Percentiles rank a stretch among this genome's conserved stretches.
These are phyloP conservation scores for Nephelium lappaceum DNA, from an alignment of 345 rosid species.

Conservation along the genomic window DNA sequence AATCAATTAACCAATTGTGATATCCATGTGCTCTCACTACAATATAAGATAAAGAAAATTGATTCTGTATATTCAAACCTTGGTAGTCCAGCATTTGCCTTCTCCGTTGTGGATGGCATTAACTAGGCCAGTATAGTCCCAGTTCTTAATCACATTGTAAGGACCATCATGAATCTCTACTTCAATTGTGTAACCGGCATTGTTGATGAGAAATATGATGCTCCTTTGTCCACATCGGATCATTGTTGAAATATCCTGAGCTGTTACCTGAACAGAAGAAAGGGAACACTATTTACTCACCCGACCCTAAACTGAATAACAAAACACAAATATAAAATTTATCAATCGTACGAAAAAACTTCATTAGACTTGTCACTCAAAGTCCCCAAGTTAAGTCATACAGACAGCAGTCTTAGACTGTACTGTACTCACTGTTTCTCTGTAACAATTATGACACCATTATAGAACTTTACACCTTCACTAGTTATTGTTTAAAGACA, in stretches of 20 bases:
- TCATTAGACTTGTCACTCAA: not conserved
- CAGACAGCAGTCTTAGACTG: not conserved
- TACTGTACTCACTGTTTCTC: not conserved
- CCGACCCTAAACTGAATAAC: not conserved
- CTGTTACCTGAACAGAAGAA: conserved; percentile 53
- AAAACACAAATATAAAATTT: not conserved
- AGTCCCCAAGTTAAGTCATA: not conserved
- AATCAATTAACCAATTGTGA: not conserved
- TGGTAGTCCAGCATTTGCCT: conserved; percentile 79
- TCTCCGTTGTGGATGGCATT: conserved; percentile 74
- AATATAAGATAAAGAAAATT: not conserved
- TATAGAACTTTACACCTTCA: not conserved
- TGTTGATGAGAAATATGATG: conserved; percentile 74
- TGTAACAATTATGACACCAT: not conserved
- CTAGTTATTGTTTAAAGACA: not conserved
- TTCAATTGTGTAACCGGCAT: conserved; percentile 77
- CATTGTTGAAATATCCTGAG: conserved; percentile 77
- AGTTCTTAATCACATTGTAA: conserved; percentile 77
- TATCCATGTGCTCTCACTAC: not conserved
- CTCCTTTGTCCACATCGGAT: conserved; percentile 55
- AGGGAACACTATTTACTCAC: not conserved
- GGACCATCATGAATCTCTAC: conserved; percentile 84
- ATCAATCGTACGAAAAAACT: not conserved
- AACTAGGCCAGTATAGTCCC: conserved; percentile 67
- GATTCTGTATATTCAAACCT: conserved; percentile 38